phyloP scores from a whole-genome alignment of 139 green algal genomes.

The Micromonas commoda region DNA sequence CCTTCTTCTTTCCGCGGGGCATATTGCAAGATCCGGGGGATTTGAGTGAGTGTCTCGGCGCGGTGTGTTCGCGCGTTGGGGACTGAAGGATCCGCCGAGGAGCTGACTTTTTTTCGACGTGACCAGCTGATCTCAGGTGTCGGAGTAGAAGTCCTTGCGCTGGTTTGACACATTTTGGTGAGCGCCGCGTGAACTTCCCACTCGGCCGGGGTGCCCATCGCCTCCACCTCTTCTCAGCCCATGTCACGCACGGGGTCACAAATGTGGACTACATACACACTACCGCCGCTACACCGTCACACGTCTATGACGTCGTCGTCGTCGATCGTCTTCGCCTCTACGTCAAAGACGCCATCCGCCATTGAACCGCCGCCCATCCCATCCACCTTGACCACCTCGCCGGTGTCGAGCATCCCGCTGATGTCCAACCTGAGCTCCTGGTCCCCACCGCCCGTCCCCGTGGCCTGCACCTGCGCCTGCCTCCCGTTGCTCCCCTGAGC shows the following conservation, averaged over 20 bases:
- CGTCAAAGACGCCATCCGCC: conserved; percentile 4
- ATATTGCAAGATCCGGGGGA: no score
- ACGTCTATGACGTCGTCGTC: conserved; percentile 3
- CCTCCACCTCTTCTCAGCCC: background rate
- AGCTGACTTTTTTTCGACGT: no score
- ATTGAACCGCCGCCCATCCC: background rate
- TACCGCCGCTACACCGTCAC: background rate
- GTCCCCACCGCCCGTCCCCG: background rate
- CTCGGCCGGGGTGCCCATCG: background rate
- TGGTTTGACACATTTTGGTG: background rate
- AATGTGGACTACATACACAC: no score
- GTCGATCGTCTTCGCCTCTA: conserved; percentile 18
- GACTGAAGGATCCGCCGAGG: no score
- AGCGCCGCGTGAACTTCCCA: background rate
- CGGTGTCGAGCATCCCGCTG: background rate
- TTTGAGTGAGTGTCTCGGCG: no score
- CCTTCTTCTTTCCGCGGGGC: no score
- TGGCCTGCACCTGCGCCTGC: background rate
- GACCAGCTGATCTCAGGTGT: no score
- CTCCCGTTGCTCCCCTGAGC: background rate
- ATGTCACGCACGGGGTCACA: no score
- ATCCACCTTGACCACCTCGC: background rate
- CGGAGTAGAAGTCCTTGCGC: no score
- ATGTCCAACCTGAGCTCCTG: background rate
- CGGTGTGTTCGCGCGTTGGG: no score